Base-by-base conservation (phyloP, 306 rosid genomes). In the Senna tora region DNA sequence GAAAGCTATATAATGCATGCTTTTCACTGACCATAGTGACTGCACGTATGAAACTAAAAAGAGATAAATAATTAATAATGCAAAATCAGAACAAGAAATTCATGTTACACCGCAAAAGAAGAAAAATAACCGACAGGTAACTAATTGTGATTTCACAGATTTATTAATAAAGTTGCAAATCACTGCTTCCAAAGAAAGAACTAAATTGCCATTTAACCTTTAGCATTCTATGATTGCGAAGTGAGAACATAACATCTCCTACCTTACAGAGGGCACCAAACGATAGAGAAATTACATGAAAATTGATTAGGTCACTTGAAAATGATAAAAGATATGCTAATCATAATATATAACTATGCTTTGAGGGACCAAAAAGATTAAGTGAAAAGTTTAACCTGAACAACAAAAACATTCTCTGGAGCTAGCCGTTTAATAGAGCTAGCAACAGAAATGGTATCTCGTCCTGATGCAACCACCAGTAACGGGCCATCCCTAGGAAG, bases 391-490 rank as follows among this genome's bases (percentile, higher is more conserved):
- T 69, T 78, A 77, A 94, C 98, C 98, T 91, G 99, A 69, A 91
- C 94, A 81, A 91, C 86, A 85, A 94, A 91, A 49, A 89, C 96
- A 79, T 87, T 86, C 52, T 89, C 99, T 43, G 95, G 91, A 76
- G 97, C 97, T 74, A 87, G 88, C 67, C 91, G 75, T 86, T 86
- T 91, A 73, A 94, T 84, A 57, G 96, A 82, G 83, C 88, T 86
- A n/a, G 96, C 85, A 80, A 91, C 87, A 14, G 87, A 70, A 72
- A 89, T 85, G 19, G 97, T 94, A 80, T 91, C 96, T 78, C 92
- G 72, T 45, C 97, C 93, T 69, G 96, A 91, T 72, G 97, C 99
- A 80, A 91, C 86, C 68, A 89, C 91, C 84, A 94, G 83, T 80
- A 91, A 78, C 1, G 90, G 97, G 16, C 96, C 97, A 7, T 91